Percentiles rank a stretch among this genome's conserved stretches.
Conservation (phyloP, 106 monocot species). For the Dendrobium officinale region DNA sequence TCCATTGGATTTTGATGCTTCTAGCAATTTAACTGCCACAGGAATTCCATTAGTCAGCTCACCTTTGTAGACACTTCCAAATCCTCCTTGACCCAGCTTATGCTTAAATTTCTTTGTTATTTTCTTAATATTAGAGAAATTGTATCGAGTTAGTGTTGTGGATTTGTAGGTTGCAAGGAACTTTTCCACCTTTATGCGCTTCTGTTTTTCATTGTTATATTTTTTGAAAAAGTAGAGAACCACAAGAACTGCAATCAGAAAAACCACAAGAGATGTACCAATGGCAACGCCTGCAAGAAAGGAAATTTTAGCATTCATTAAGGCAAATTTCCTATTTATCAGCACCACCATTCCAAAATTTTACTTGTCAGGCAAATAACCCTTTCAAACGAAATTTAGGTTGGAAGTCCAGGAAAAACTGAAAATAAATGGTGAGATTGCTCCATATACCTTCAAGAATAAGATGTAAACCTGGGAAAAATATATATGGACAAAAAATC, state of each 20-base stretch:
- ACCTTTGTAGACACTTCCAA: too few relatives aligned
- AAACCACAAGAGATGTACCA: not conserved
- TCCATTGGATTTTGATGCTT: constrained; percentile 2
- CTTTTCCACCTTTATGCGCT: constrained; percentile 26
- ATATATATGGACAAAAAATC: too few relatives aligned
- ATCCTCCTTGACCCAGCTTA: constrained; percentile 21
- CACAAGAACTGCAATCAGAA: not conserved
- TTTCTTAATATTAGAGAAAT: constrained; percentile 22
- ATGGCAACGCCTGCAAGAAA: not conserved
- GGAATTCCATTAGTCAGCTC: too few relatives aligned
- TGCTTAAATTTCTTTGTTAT: constrained; percentile 32
- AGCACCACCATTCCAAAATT: too few relatives aligned
- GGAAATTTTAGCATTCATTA: not conserved
- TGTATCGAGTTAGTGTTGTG: constrained; percentile 33
- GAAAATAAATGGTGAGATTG: not conserved
- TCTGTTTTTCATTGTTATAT: constrained; percentile 16
- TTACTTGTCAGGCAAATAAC: not conserved
- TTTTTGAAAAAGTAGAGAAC: not conserved
- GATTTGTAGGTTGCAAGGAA: constrained; percentile 29
- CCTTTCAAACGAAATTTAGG: not conserved
- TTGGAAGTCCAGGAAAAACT: not conserved
- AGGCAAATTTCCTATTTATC: too few relatives aligned
- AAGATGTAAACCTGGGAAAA: too few relatives aligned
- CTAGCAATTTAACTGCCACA: too few relatives aligned
- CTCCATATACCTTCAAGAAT: not conserved